Conservation (phyloP, 192 early-diverging fungal species). For the Coemansia biformis region DNA sequence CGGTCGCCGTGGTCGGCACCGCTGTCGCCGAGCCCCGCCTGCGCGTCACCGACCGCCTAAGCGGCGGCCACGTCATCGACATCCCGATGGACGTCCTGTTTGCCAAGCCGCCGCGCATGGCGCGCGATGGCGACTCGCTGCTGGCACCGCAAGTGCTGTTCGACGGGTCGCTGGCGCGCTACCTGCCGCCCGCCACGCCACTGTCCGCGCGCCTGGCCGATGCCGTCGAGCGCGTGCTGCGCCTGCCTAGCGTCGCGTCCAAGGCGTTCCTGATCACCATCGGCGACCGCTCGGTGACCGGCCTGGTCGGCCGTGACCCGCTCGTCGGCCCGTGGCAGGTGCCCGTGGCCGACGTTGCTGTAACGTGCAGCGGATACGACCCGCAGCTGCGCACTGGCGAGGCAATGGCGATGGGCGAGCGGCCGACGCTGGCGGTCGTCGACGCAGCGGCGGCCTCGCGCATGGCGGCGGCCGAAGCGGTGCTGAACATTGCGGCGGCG, state of each 20-base stretch:
- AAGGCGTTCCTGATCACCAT: slow-evolving; percentile 98
- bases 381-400: slow-evolving; percentile 66
- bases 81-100: slow-evolving; percentile 94
- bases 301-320: slow-evolving; percentile 92
- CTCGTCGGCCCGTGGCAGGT: slow-evolving; percentile 99
- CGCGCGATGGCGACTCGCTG: slow-evolving; percentile 63
- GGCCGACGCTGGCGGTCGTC: slow-evolving; percentile 79
- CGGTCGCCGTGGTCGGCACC: slow-evolving; percentile 82
- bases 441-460: slow-evolving; percentile 84
- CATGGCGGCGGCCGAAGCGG: slow-evolving; percentile 93
- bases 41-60: slow-evolving; percentile 66
- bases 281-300: slow-evolving; percentile 93
- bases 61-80: slow-evolving; percentile 66
- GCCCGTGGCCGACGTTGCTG: slow-evolving; percentile 95
- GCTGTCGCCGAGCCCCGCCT: slow-evolving; percentile 79
- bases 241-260: slow-evolving; percentile 82
- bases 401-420: slow-evolving; percentile 98
- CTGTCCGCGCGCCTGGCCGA: slow-evolving; percentile 51
- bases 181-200: slow-evolving; percentile 48
- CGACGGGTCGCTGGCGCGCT: slow-evolving; percentile 56
- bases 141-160: slow-evolving; percentile 51
- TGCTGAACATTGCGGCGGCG: slow-evolving; percentile 90
- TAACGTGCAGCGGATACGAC: slow-evolving; percentile 70
- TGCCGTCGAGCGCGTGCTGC: slow-evolving; percentile 71
- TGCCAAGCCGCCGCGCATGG: slow-evolving; percentile 95